Base-by-base conservation (phyloP, 192 early-diverging fungal species). In the Gaertneriomyces sp. region DNA sequence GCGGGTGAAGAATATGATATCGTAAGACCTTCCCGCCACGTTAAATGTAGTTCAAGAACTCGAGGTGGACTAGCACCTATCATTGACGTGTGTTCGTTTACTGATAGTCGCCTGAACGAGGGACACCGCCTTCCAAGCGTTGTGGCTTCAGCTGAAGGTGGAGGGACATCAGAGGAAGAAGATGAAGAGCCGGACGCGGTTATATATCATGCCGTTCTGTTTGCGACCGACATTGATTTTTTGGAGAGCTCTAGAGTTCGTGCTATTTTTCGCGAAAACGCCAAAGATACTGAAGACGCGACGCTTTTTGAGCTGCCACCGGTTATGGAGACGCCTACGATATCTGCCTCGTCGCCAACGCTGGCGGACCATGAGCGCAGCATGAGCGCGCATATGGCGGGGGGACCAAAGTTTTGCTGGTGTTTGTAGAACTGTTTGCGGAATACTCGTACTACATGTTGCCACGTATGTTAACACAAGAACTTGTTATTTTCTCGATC, bases 181-280 rank as follows among this genome's bases (percentile, higher is more conserved):
- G 62, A 64, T 11, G 62, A 64, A 7, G 62, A 64, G 42, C n/a
- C 16, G 7, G 42, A 47, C 25, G 20, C 47, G 19, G 41, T 45
- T 40, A 61, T 61, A 43, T 61, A 68, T n/a, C 79, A 85, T 60
- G 83, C 83, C 5, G 42, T 75, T 6, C 68, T 82, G 2, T 81
- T 85, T 66, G 82, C 79, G 3, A 85, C 82, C 11, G 84, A 85
- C 63, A 82, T 80, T 59, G 84, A 85, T 63, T 85, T 82, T 66
- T 64, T 85, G 62, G 84, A 85, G 61, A 64, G 60, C 10, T 70
- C 76, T 2, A 69, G 68, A 44, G 71, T 80, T 10, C 70, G 84
- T 25, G 42, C 66, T 2, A 54, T 85, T 8, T 85, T 85, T 60
- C 75, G 73, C 47, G 59, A 72, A 5, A 79, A 85, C 65, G 82